Base-by-base conservation (phyloP, 441 rosid species). In the Gossypium davidsonii region DNA sequence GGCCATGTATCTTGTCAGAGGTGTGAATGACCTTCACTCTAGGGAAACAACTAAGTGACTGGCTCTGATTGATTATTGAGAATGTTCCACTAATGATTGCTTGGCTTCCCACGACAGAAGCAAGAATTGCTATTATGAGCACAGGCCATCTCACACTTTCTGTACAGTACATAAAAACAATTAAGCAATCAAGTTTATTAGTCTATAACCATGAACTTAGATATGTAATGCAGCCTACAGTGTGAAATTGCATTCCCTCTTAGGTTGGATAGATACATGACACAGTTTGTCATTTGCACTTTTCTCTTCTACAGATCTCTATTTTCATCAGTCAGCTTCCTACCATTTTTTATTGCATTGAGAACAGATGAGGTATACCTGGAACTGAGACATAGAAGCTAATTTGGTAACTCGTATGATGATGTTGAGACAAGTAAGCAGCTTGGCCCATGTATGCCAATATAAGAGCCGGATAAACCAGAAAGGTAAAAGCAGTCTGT, bases 371-470 rank as follows among this genome's bases (percentile, higher is more conserved):
- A 68, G 21, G 72, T 53, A 58, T 79, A 93, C 99, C 85, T 76
- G 99, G 99, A 72, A 95, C 98, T 3, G 96, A 91, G 72, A 93
- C 85, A 65, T 89, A 95, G 80, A 93, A 93, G 75, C 90, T 89
- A 77, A 93, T 93, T 1, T 85, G 83, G 65, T 87, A 79, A 55
- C 74, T 79, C 70, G 84, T 79, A 58, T 81, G 76, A 71, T 93
- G 97, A 85, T 96, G 95, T 76, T 79, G 84, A 1, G 99, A 96
- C 69, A 93, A 83, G 82, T 86, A 96, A 59, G 99, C 98, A 67
- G 99, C 99, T 85, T 96, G 98, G 23, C 98, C 97, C 97, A 91
- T 96, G 73, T 96, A 96, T 64, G 97, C 98, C 86, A 93, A 80
- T 77, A 86, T 91, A 53, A 93, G 95, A 60, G 98, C 95, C 15